These are phyloP conservation scores for Globisporangium nodosum DNA, from an alignment of 352 stramenopile genomes.

Conservation along the genomic window DNA sequence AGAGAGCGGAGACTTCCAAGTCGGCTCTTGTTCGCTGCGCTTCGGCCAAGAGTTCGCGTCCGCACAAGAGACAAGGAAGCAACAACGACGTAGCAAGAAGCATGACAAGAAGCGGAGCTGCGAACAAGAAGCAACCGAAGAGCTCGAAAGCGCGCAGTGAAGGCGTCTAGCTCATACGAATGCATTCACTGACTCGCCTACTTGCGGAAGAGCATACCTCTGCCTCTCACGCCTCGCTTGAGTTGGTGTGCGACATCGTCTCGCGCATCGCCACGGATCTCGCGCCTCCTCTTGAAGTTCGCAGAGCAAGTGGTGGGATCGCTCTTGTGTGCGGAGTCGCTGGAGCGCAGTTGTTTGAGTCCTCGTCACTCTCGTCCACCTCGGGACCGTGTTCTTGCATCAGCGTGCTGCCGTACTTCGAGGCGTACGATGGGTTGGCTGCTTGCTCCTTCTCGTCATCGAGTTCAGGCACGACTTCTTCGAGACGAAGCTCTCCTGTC, in stretches of 20 bases:
- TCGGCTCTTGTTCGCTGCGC: conserved; percentile 15
- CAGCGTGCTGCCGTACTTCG: neutral
- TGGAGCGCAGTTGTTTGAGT: neutral
- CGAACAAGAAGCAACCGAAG: conserved; percentile 2
- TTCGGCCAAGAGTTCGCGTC: conserved; percentile 14
- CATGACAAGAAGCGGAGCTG: neutral
- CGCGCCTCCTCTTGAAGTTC: neutral
- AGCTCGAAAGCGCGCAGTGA: neutral
- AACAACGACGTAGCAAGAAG: neutral
- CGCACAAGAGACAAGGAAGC: neutral
- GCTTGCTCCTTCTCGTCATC: neutral
- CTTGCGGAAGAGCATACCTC: too few relatives aligned
- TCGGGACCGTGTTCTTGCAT: conserved; percentile 5
- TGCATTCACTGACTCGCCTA: too few relatives aligned
- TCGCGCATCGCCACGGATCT: conserved; percentile 1
- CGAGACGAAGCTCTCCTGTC: neutral
- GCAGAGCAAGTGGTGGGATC: neutral
- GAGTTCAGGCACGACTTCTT: conserved; percentile 10
- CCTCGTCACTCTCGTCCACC: conserved; percentile 1
- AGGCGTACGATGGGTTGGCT: neutral
- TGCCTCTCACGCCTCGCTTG: conserved; percentile 7
- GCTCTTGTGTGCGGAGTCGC: too few relatives aligned
- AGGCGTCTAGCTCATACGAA: neutral
- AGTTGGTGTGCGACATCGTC: conserved; percentile 7
- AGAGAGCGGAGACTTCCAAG: neutral